Evolutionary conservation across 2,329 filamentous ascomycete genomes (phyloP), one percentile per base, ranked within the genome.

Genomic region (Neonectria ditissima): DNA sequence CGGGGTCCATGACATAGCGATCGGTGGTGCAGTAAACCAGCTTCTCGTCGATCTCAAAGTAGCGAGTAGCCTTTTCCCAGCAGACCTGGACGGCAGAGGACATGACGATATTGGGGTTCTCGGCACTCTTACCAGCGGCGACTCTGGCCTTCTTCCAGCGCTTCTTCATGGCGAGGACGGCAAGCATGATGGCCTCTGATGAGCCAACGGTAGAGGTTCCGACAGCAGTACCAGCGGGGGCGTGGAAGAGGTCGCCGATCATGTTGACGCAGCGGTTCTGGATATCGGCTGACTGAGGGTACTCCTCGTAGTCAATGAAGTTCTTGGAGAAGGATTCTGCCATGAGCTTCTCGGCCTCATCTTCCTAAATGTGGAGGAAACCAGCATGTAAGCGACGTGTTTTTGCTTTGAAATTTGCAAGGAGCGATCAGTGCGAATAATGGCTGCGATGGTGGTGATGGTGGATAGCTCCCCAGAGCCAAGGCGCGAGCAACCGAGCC

Each of bases 341-440:
- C 95, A 98, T 98, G 80, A 97, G 92, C 80, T 97, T 94, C 82
- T 97, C 94, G 20, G 91, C 94, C 80, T 97, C 95, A 48, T 97
- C 92, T 82, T 97, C 94, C 91, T 93, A 71, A 1, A 47, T 39
- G 48, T 30, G n/a, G 53, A 13, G 14, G 18, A 39, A 54, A 47
- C 22, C 4, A 3, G 14, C 51, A 61, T 62, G 62, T 72, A 59
- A 72, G 70, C 56, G 57, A 54, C 10, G 7, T 45, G 18, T 10
- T 52, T 47, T 20, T 14, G 5, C 3, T 24, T 22, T 24, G 18
- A 32, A 16, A 9, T 2, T 8, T 10, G 8, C 28, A 16, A 13
- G 20, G 24, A 13, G 20, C 22, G 24, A 24, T 18, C 16, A 10
- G 4, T 7, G 16, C 16, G 22, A 18, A 26, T 28, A 11, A 28